Base-by-base conservation (phyloP, 2,329 filamentous ascomycete species). In the Aureobasidium subglaciale region DNA sequence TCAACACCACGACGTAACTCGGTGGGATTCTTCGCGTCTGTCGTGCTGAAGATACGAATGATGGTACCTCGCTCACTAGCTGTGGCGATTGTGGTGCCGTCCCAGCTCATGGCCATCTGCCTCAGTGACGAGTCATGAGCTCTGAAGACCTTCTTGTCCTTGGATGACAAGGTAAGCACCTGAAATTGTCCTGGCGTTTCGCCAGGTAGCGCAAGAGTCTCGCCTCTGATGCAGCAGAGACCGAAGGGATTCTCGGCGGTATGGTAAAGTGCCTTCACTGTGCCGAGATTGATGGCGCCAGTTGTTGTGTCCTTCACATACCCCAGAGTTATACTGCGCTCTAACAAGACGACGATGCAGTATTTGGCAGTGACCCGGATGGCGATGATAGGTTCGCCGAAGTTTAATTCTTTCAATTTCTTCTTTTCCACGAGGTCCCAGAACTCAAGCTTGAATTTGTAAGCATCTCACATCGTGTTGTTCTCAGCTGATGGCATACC, bases 1-100 rank as follows among this genome's bases (percentile, higher is more conserved):
- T 99, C 93, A 45, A 95, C 86, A 38, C 93, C 93, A 30, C 93
- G 84, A 40, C 93, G 85, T 46, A 96, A 79, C 71, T 99, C 93
- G 35, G 83, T 86, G 35, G 96, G 73, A 57, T 87, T 86, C 10
- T 88, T 88, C 66, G 88, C 90, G 63, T 85, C 95, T 53, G 78
- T 78, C 1, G 90, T 92, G 22, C 86, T 82, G 74, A 88, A 97
- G 25, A 97, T 81, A 16, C 92, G 87, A 63, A 97, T 83, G 22
- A 99, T 75, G 1, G 93, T 99, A 30, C 93, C 93, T 76, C 38
- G 88, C 70, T 96, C 88, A 69, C 91, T 96, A 10, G 92, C 92
- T 1, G 90, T 96, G 13, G 91, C 93, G 27, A 97, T 75, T 15
- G 95, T 72, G 46, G 89, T 82, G 3, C 88, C 90, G 65, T 96